phyloP scores from a whole-genome alignment of 1,139 yeast species.

The Arxiozyma telluris region DNA sequence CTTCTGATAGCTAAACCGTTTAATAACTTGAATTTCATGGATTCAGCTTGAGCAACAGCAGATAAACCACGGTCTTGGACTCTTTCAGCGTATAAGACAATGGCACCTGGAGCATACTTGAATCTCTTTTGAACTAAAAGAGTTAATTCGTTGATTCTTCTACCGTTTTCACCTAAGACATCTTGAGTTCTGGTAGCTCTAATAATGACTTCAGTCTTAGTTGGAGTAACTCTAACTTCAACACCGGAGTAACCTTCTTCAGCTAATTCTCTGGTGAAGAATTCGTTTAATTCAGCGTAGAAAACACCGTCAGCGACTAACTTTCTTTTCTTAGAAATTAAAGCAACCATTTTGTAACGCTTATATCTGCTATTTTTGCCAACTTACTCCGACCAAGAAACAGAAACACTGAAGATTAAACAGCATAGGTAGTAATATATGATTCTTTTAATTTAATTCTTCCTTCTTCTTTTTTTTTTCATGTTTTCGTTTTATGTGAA shows the following conservation, averaged over 20 bases:
- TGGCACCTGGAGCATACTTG: constrained; percentile 90
- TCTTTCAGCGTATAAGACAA: constrained; percentile 96
- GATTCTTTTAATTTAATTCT: neutral
- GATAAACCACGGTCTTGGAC: constrained; percentile 99
- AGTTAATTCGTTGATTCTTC: constrained; percentile 99
- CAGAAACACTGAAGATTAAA: neutral
- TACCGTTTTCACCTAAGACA: constrained; percentile 99
- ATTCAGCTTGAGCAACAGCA: constrained; percentile 99
- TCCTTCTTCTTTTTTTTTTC: neutral
- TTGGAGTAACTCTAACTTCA: constrained; percentile 97
- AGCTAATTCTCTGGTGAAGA: constrained; percentile 99
- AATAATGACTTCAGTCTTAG: constrained; percentile 96
- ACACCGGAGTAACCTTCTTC: constrained; percentile 99
- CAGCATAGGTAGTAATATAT: neutral
- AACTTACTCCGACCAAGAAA: no score
- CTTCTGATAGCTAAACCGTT: constrained; percentile 99
- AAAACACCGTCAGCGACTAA: constrained; percentile 99
- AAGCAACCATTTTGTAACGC: constrained; percentile 42
- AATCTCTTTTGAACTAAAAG: constrained; percentile 98
- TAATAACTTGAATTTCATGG: constrained; percentile 94
- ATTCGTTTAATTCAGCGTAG: constrained; percentile 99
- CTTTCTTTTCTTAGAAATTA: constrained; percentile 80
- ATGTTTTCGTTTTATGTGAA: no score
- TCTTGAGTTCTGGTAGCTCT: constrained; percentile 99
- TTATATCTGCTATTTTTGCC: constrained; percentile 7